Percentiles rank a stretch among this genome's conserved stretches.
Evolutionary conservation across 108 stramenopile genomes (phyloP).

Genomic region (Stephanodiscus minutulus): DNA sequence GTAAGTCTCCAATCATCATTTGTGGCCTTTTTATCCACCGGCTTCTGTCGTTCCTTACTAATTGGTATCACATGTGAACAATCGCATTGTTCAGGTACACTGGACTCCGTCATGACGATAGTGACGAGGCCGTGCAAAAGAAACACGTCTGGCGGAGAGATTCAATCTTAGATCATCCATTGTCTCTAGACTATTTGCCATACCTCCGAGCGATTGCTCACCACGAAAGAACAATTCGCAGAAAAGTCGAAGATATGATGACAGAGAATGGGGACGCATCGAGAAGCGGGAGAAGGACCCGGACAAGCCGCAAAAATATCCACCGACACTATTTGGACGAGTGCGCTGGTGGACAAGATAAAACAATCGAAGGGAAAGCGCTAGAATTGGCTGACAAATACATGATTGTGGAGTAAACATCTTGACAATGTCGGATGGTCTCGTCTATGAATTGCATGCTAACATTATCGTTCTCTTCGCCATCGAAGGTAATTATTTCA

Average conservation of each 20-base stretch:
- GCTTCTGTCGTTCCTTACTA: neutral
- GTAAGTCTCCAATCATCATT: conserved; percentile 1
- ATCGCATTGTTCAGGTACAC: conserved; percentile 21
- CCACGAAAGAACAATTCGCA: conserved; percentile 28
- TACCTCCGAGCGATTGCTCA: conserved; percentile 37
- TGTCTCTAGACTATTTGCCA: conserved; percentile 50
- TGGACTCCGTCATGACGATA: conserved; percentile 31
- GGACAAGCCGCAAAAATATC: conserved; percentile 17
- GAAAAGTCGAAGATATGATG: conserved; percentile 26
- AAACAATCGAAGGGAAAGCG: neutral
- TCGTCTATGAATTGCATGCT: neutral
- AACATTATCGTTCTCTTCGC: neutral
- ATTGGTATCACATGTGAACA: neutral
- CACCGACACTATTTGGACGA: conserved; percentile 38
- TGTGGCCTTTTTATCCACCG: neutral
- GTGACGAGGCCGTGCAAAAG: conserved; percentile 9
- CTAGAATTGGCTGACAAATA: conserved; percentile 4
- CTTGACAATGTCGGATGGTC: too few species aligned
- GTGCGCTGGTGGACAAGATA: neutral
- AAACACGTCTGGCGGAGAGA: conserved; percentile 11
- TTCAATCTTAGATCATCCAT: conserved; percentile 9
- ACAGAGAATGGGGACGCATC: conserved; percentile 12
- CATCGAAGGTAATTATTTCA: too few species aligned
- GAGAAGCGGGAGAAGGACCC: conserved; percentile 14
- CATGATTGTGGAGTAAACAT: conserved; percentile 6